phyloP scores from a whole-genome alignment of 768 basidiomycete genomes.

The Kondoa malvinella region DNA sequence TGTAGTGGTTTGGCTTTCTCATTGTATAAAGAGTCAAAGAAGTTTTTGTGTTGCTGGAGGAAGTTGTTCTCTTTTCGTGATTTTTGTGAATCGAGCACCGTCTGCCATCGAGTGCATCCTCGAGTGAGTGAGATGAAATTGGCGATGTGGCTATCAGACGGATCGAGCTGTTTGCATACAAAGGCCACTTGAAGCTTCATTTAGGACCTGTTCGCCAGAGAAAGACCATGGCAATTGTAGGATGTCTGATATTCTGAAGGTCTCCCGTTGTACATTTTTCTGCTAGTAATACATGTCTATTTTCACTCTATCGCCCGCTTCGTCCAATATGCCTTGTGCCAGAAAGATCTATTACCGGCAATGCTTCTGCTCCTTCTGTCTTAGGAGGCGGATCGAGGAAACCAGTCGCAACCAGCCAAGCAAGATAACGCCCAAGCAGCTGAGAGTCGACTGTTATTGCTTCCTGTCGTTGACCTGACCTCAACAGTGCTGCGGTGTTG shows the following conservation, averaged over 20 bases:
- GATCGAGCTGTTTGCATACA: too few relatives aligned
- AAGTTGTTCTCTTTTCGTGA: background rate
- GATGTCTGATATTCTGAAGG: background rate
- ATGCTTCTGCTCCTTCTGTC: background rate
- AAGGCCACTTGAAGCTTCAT: too few relatives aligned
- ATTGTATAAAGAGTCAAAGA: background rate
- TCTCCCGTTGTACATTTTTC: background rate
- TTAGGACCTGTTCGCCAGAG: too few relatives aligned
- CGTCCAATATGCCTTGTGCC: background rate
- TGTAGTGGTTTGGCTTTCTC: background rate
- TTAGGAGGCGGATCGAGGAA: constrained; percentile 41
- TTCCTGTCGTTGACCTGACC: constrained; percentile 33
- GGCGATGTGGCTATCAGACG: too few relatives aligned
- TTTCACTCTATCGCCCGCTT: background rate
- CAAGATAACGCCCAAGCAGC: constrained; percentile 69
- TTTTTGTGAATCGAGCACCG: background rate
- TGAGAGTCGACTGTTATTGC: constrained; percentile 51
- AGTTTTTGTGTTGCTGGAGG: background rate
- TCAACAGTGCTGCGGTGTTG: constrained; percentile 55
- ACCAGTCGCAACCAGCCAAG: constrained; percentile 73
- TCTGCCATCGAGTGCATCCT: background rate
- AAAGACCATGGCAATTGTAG: too few relatives aligned
- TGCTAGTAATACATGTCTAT: background rate
- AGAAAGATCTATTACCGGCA: constrained; percentile 9
- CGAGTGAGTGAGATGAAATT: background rate